Conservation (phyloP, 345 rosid genomes). For the Eucalyptus erythrocorys region DNA sequence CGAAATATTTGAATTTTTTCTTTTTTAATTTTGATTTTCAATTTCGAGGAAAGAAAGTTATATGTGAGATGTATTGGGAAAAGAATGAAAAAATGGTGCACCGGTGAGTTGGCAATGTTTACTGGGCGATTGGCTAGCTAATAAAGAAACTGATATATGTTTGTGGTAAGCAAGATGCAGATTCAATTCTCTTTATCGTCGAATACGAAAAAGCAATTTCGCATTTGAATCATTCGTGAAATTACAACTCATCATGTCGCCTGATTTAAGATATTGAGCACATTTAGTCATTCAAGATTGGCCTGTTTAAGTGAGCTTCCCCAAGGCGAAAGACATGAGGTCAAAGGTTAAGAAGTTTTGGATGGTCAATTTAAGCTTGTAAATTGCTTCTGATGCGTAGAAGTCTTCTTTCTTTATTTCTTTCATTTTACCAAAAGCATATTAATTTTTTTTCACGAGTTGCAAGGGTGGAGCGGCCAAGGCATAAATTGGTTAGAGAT, state of each 20-base stretch:
- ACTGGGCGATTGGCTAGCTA: background rate
- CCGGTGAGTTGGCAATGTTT: background rate
- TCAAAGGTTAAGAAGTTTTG: background rate
- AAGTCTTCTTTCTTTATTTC: background rate
- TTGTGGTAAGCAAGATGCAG: too few relatives aligned
- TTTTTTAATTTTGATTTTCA: too few relatives aligned
- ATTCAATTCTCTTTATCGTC: background rate
- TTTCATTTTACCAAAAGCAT: background rate
- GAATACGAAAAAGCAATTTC: background rate
- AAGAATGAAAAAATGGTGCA: background rate
- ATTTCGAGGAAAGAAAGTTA: background rate
- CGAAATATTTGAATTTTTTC: background rate
- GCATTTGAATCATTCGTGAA: background rate
- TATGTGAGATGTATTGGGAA: background rate
- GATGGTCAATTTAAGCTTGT: background rate
- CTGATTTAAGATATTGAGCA: fast-evolving
- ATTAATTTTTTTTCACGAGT: background rate
- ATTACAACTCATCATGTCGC: fast-evolving
- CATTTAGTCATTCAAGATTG: background rate
- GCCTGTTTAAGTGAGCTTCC: background rate
- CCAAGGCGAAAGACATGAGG: fast-evolving
- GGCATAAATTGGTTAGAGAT: background rate
- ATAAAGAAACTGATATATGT: background rate
- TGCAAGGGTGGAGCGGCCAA: background rate
- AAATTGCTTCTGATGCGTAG: background rate